Evolutionary conservation across 2,329 filamentous ascomycete genomes (phyloP), one percentile per base, ranked within the genome.

Genomic region (Talaromyces sp.): DNA sequence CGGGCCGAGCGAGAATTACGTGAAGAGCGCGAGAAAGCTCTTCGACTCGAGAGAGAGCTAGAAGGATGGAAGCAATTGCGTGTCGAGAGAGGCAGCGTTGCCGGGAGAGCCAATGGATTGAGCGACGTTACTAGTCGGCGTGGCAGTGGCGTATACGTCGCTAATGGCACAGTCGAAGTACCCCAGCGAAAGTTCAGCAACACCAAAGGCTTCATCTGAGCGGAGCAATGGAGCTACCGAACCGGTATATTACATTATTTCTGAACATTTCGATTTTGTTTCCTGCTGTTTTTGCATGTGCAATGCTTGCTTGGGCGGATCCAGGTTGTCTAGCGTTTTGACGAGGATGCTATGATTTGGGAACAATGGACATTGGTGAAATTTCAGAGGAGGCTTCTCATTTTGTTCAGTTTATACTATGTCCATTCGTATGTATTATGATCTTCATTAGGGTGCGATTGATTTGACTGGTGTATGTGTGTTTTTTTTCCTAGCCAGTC

Each of bases 1-100:
- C 89, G 94, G 50, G 92, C 92, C 17, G 94, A 99, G 77, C 88
- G 94, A 50, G 94, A 98, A 73, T 84, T 97, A 17, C 86, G 92
- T 7, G 92, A 97, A 77, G 94, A 97, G 78, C 87, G 86, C 68
- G 95, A 98, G 79, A 94, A 90, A 78, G 85, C 83, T 0, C 80
- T 93, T 33, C 85, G 90, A 37, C 82, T 98, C n/a, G 93, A 97
- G 79, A 87, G 93, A 57, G 94, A 98, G 78, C 78, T 97, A 9
- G 93, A 96, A 70, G 88, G 87, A 2, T 91, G 90, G 86, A 96
- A 94, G 75, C 82, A 82, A 17, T 79, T 93, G 33, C 83, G 90
- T 39, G 82, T 87, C 68, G 90, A 93, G 72, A 88, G 83, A 62
- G 79, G 78, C 6, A 78, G 75, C 66, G 70, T 70, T 25, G 68